Evolutionary conservation across 306 rosid genomes (phyloP).

Genomic region (cucumber (Cucumis sativus)): DNA sequence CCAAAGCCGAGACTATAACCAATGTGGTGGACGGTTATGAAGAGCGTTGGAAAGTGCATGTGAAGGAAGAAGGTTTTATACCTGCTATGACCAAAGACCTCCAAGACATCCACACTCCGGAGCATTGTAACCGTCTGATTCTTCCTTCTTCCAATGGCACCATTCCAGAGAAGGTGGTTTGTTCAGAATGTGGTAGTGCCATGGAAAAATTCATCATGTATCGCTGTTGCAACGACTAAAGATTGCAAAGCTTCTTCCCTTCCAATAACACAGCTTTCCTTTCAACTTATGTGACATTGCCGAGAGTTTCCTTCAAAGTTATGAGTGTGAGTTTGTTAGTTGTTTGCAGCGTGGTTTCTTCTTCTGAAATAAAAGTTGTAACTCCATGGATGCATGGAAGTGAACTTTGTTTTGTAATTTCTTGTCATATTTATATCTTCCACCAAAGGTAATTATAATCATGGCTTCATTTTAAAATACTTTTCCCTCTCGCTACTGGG

Average conservation of each 20-base stretch:
- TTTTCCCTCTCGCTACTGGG: too few species aligned
- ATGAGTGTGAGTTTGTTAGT: background rate
- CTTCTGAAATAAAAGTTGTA: background rate
- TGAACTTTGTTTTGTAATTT: background rate
- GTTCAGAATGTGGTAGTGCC: slow-evolving; percentile 68
- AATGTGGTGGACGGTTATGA: slow-evolving; percentile 26
- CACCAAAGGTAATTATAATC: too few species aligned
- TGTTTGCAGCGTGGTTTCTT: background rate
- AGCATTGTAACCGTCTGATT: slow-evolving; percentile 8
- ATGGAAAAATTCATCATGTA: slow-evolving; percentile 91
- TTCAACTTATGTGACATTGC: background rate
- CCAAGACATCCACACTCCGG: slow-evolving; percentile 7
- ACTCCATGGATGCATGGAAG: slow-evolving; percentile 1
- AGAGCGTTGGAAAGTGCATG: slow-evolving; percentile 19
- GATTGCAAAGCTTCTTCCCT: too few species aligned
- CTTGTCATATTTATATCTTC: too few species aligned
- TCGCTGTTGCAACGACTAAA: slow-evolving; percentile 44
- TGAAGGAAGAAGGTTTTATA: slow-evolving; percentile 19
- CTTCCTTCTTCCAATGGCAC: slow-evolving; percentile 21
- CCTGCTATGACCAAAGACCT: slow-evolving; percentile 17
- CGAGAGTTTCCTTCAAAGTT: too few species aligned
- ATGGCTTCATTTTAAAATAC: too few species aligned
- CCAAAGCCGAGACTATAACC: slow-evolving; percentile 23
- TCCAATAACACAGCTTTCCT: too few species aligned
- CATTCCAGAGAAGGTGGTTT: slow-evolving; percentile 50